These are phyloP conservation scores for Botrytis pseudocinerea DNA, from an alignment of 2,329 filamentous ascomycete species.

Conservation along the genomic window DNA sequence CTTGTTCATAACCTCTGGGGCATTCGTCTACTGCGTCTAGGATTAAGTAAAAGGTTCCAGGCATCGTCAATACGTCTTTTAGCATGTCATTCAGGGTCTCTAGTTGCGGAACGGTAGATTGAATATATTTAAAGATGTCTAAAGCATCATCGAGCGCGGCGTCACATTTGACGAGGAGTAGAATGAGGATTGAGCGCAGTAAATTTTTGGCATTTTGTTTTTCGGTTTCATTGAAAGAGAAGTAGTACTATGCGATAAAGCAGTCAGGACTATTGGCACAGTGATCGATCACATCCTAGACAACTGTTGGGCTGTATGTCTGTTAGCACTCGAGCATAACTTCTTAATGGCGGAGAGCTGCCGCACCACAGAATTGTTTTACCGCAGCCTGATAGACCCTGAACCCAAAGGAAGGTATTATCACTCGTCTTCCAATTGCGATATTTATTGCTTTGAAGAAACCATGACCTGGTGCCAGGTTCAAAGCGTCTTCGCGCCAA, in stretches of 20 bases:
- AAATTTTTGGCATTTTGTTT: slow-evolving; percentile 8
- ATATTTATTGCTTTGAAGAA: background rate
- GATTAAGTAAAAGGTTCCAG: background rate
- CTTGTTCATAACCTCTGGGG: background rate
- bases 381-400: slow-evolving; percentile 10
- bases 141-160: background rate
- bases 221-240: slow-evolving; percentile 1
- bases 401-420: slow-evolving; percentile 1
- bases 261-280: background rate
- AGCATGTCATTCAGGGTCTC: background rate
- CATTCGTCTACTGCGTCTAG: slow-evolving; percentile 6
- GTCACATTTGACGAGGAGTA: background rate
- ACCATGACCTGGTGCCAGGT: background rate
- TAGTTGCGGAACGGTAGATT: background rate
- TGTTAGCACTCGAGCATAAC: background rate
- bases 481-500: background rate
- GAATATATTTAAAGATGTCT: background rate
- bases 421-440: background rate
- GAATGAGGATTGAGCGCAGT: background rate
- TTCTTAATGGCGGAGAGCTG: background rate
- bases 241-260: slow-evolving; percentile 9
- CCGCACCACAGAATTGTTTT: slow-evolving; percentile 10
- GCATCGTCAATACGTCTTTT: background rate
- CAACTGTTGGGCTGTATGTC: slow-evolving; percentile 10
- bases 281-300: background rate